These are phyloP conservation scores for Fusarium equiseti DNA, from an alignment of 2,329 filamentous ascomycete species.

Conservation along the genomic window DNA sequence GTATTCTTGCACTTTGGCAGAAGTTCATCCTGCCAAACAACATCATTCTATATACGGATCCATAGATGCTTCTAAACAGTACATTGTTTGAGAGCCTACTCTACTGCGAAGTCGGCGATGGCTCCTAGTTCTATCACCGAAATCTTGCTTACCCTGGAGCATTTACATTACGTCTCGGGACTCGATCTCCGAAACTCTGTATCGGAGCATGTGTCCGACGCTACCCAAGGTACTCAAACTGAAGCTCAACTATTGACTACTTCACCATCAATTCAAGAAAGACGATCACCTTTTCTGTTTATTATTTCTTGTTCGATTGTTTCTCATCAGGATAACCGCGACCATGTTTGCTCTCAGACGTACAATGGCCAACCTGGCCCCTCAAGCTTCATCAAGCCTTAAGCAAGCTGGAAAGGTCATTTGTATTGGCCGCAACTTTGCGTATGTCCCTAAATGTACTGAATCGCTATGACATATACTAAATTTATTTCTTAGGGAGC, in stretches of 20 bases:
- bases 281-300: background rate
- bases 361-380: constrained; percentile 55
- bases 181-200: constrained; percentile 44
- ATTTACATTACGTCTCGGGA: constrained; percentile 19
- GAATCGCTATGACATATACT: constrained; percentile 13
- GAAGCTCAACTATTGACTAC: constrained; percentile 7
- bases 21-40: background rate
- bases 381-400: constrained; percentile 58
- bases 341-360: constrained; percentile 55
- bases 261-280: constrained; percentile 5
- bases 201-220: constrained; percentile 43
- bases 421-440: constrained; percentile 97
- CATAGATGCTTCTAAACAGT: background rate
- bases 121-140: background rate
- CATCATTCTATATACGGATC: background rate
- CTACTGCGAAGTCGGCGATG: constrained; percentile 22
- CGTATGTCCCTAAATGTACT: constrained; percentile 65
- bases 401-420: constrained; percentile 79
- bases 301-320: background rate
- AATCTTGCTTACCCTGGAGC: constrained; percentile 6
- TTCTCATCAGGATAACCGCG: constrained; percentile 1
- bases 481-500: constrained; percentile 70
- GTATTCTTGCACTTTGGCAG: background rate
- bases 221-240: constrained; percentile 22
- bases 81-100: background rate